Evolutionary conservation across 305 asterid species (phyloP).

Genomic region (Fraxinus nigra): DNA sequence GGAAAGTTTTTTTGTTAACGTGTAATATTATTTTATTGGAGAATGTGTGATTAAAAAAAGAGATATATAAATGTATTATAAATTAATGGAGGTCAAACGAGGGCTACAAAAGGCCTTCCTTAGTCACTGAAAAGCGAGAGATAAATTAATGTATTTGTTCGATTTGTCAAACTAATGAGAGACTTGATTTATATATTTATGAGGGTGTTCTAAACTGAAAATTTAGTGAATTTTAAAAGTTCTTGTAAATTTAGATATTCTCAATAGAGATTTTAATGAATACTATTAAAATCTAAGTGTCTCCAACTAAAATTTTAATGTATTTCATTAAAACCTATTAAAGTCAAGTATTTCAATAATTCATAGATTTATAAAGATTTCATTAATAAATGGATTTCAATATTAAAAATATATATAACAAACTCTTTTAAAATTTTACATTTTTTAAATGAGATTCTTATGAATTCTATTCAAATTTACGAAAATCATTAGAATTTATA

Average conservation of each 20-base stretch:
- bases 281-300: background rate
- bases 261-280: background rate
- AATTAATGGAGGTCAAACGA: too few species aligned
- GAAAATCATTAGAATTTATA: background rate
- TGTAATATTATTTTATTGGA: too few species aligned
- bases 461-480: background rate
- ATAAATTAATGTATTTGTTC: background rate
- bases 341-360: background rate
- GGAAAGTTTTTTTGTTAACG: too few species aligned
- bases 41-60: too few species aligned
- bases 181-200: background rate
- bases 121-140: background rate
- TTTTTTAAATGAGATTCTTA: background rate
- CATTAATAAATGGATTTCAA: background rate
- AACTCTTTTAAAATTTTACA: background rate
- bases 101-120: background rate
- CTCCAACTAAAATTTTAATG: too few species aligned
- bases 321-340: background rate
- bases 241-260: too few species aligned
- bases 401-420: background rate
- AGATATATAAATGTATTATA: too few species aligned
- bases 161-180: too few species aligned
- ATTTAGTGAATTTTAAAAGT: too few species aligned
- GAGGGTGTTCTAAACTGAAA: background rate
- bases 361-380: too few species aligned